Evolutionary conservation across 2,329 filamentous ascomycete species (phyloP).

Genomic region (Ceratocystiopsis sp.): DNA sequence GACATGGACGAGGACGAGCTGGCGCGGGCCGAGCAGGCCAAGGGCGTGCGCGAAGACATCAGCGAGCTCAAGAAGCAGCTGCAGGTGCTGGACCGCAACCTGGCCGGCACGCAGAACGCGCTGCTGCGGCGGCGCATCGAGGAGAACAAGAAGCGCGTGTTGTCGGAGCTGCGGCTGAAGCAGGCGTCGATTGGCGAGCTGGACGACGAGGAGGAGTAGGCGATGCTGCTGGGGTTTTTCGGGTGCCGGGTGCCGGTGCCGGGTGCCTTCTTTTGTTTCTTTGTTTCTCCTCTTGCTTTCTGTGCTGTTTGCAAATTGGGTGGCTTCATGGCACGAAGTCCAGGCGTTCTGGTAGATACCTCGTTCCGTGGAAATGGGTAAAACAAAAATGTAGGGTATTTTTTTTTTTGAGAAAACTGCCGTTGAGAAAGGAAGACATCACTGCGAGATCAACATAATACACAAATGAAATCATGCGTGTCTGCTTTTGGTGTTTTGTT

Average conservation of each 20-base stretch:
- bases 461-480: too few relatives aligned
- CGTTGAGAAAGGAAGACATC: too few relatives aligned
- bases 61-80: slow-evolving; percentile 33
- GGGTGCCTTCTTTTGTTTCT: background rate
- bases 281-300: background rate
- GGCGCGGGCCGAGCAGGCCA: slow-evolving; percentile 30
- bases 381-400: too few relatives aligned
- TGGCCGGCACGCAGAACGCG: slow-evolving; percentile 25
- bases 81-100: slow-evolving; percentile 25
- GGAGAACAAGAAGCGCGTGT: slow-evolving; percentile 27
- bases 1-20: slow-evolving; percentile 37
- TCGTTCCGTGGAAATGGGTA: too few relatives aligned
- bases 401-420: too few relatives aligned
- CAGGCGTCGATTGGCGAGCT: slow-evolving; percentile 19
- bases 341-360: too few relatives aligned
- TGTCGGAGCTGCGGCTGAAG: slow-evolving; percentile 23
- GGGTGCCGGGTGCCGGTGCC: too few relatives aligned
- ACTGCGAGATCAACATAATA: too few relatives aligned
- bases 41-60: slow-evolving; percentile 36
- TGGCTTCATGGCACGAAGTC: too few relatives aligned
- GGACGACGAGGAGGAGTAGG: slow-evolving; percentile 14
- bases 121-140: slow-evolving; percentile 34
- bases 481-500: too few relatives aligned
- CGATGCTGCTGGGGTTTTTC: background rate
- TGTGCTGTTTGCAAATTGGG: too few relatives aligned